These are phyloP conservation scores for Hanseniaspora mollemarum DNA, from an alignment of 805 yeast species.

Conservation along the genomic window DNA sequence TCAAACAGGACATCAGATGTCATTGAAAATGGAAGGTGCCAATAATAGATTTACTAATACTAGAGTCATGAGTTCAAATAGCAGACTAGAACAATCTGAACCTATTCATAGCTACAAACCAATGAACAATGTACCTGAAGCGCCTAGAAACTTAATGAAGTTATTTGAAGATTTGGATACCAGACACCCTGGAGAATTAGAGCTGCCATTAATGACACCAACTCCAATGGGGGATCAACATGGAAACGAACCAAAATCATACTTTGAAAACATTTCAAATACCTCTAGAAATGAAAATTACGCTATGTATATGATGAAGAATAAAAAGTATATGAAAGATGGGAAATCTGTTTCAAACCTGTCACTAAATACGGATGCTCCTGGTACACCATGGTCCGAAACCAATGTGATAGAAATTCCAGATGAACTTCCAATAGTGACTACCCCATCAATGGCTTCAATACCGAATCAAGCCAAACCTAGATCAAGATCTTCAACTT, in stretches of 20 bases:
- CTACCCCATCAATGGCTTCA: constrained; percentile 22
- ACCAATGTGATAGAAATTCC: constrained; percentile 47
- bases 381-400: constrained; percentile 13
- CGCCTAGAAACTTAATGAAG: constrained; percentile 62
- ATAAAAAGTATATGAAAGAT: constrained; percentile 13
- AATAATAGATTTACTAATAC: constrained; percentile 20
- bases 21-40: neutral
- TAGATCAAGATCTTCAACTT: constrained; percentile 30
- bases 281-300: constrained; percentile 1
- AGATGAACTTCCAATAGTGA: constrained; percentile 28
- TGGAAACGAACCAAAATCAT: constrained; percentile 14
- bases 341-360: constrained; percentile 1
- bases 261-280: constrained; percentile 9
- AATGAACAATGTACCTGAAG: constrained; percentile 25
- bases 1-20: constrained; percentile 18
- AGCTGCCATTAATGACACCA: constrained; percentile 13
- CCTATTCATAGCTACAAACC: neutral
- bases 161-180: constrained; percentile 40
- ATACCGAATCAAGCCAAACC: constrained; percentile 34
- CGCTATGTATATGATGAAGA: constrained; percentile 13
- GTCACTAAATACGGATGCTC: constrained; percentile 15
- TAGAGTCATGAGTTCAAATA: constrained; percentile 32
- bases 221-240: constrained; percentile 9
- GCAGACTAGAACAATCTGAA: constrained; percentile 17
- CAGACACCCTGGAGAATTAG: constrained; percentile 3